phyloP scores from a whole-genome alignment of 352 stramenopile genomes.

The Phytophthora ohioensis region DNA sequence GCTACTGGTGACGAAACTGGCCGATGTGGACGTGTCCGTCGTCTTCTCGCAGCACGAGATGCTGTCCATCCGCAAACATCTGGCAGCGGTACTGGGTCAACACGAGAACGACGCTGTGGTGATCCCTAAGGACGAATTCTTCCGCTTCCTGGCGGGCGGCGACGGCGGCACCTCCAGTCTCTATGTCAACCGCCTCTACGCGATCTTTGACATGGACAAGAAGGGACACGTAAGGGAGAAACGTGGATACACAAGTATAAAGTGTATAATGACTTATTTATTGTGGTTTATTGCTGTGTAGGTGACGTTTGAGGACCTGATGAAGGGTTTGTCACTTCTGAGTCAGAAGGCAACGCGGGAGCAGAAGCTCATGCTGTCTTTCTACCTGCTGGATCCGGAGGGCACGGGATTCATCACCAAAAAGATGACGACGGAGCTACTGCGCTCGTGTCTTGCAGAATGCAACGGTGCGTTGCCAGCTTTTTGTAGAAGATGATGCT shows the following conservation, averaged over 20 bases:
- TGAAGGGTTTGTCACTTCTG: conserved; percentile 81
- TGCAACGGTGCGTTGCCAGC: conserved; percentile 64
- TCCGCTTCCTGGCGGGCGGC: conserved; percentile 79
- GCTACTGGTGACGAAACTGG: conserved; percentile 75
- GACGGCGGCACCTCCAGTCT: conserved; percentile 75
- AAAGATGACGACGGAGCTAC: conserved; percentile 82
- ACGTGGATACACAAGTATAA: not conserved
- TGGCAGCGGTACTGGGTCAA: conserved; percentile 72
- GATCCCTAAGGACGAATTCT: conserved; percentile 90
- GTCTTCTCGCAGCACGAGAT: conserved; percentile 85
- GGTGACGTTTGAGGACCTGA: conserved; percentile 86
- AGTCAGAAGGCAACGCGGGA: conserved; percentile 88
- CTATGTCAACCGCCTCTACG: conserved; percentile 88
- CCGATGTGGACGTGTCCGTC: conserved; percentile 72
- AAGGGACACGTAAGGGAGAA: conserved; percentile 61
- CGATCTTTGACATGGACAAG: conserved; percentile 85
- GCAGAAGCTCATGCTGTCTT: conserved; percentile 89
- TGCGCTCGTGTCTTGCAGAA: conserved; percentile 87
- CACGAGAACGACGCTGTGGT: conserved; percentile 73
- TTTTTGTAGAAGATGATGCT: not conserved
- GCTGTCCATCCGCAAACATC: conserved; percentile 79
- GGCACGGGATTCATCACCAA: conserved; percentile 86
- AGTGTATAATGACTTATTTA: not conserved
- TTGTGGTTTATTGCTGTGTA: conserved; percentile 27
- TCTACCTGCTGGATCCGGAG: conserved; percentile 84